Evolutionary conservation across 129 eudicot species (phyloP), one percentile per base, ranked within the genome.

Genomic region (Helianthus annuus): DNA sequence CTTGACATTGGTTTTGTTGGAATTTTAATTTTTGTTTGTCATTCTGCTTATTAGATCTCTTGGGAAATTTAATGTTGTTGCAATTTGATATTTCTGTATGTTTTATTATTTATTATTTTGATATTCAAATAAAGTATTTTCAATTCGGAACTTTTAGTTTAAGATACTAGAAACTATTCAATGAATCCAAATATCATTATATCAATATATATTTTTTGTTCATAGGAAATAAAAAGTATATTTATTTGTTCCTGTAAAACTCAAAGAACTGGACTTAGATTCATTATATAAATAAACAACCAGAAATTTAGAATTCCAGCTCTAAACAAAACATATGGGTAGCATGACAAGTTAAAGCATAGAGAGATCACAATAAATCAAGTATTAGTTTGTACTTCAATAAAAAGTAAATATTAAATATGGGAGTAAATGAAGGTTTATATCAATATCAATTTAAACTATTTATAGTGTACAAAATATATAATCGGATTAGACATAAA

Each of bases 51-150:
- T 27, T 27, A 0, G 32, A 27, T 27, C 1, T 27, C 39, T 29
- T n/a, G 11, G 59, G 68, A 29, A 24, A 72, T 59, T n/a, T 59
- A 59, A 7, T 8, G 42, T 22, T 72, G 60, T 46, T 61, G 60
- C 10, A 6, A 22, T 40, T 42, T 14, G 66, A 22, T 39, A 16
- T 27, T n/a, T 11, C 10, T 5, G 34, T 55, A 2, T 55, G 10
- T 55, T 2, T 55, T 3, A 55, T 2, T 0, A 2, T 55, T 19
- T 53, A 16, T 51, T n/a, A 53, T 16, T 53, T 27, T 27, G 32
- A 27, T 7, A 17, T 55, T 7, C 61, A 17, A 16, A 55, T 55
- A 11, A 55, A 7, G 12, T 2, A 55, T 1, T 27, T 55, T 54
- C 9, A 16, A 6, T 1, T 17, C 0, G 15, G 1, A 48, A 48